Evolutionary conservation across 306 rosid genomes (phyloP).

Genomic region (Abrus pulchellus): DNA sequence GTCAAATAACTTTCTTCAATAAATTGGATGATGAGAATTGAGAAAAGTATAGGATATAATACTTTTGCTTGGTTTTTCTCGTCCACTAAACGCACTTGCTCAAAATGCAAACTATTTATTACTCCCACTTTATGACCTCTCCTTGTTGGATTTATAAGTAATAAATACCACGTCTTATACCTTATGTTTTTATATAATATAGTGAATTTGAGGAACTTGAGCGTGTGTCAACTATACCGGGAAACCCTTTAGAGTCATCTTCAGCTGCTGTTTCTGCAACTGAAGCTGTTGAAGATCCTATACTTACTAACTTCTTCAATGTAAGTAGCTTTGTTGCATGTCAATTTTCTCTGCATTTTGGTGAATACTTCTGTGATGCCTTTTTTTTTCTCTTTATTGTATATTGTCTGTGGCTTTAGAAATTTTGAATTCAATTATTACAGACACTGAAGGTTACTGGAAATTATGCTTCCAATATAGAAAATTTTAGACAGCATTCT

Average conservation of each 20-base stretch:
- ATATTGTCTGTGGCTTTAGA: conserved; percentile 37
- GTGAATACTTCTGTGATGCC: conserved; percentile 18
- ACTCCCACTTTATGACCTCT: conserved; percentile 8
- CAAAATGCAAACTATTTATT: conserved; percentile 30
- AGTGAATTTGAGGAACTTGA: conserved; percentile 88
- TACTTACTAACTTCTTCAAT: conserved; percentile 65
- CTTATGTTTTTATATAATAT: conserved; percentile 32
- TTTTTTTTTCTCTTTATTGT: conserved; percentile 23
- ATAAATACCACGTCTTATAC: conserved; percentile 32
- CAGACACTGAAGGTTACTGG: conserved; percentile 60
- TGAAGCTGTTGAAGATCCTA: conserved; percentile 69
- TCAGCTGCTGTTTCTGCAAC: conserved; percentile 57
- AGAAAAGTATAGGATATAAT: background rate
- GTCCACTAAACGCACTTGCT: conserved; percentile 21
- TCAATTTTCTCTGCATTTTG: conserved; percentile 33
- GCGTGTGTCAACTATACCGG: conserved; percentile 69
- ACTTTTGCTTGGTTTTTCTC: conserved; percentile 3
- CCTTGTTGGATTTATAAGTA: conserved; percentile 16
- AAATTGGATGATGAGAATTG: conserved; percentile 10
- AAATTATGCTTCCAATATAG: conserved; percentile 43
- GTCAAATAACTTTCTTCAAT: conserved; percentile 19
- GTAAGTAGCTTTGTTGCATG: conserved; percentile 56
- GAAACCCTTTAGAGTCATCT: conserved; percentile 71
- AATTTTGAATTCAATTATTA: conserved; percentile 48
- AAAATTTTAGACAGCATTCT: conserved; percentile 49